A percentile compares a stretch with the other conserved stretches of the same genome.
Conservation (phyloP, 2,329 filamentous ascomycete species). For the Paradendryphiella salina region DNA sequence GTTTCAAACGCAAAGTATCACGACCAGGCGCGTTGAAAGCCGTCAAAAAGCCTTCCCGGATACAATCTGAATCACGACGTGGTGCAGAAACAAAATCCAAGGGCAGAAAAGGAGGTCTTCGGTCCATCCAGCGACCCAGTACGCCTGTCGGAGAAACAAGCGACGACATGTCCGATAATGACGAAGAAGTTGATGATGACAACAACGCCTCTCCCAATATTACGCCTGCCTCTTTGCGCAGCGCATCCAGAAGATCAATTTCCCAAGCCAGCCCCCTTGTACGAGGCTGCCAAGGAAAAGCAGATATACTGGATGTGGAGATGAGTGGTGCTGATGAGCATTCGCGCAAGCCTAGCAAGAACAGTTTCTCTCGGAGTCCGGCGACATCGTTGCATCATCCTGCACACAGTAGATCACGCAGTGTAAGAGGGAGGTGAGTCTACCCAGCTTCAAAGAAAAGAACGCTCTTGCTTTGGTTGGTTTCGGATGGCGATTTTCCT, state of each 20-base stretch:
- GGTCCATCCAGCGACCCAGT: constrained; percentile 19
- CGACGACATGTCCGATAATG: constrained; percentile 16
- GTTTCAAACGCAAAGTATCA: constrained; percentile 26
- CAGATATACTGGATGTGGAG: not conserved
- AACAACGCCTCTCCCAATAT: constrained; percentile 38
- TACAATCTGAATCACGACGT: constrained; percentile 12
- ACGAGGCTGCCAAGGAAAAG: not conserved
- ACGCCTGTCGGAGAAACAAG: constrained; percentile 20
- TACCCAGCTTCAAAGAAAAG: too few species aligned
- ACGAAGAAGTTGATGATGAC: constrained; percentile 25
- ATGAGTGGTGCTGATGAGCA: not conserved
- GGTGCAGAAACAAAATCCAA: constrained; percentile 12
- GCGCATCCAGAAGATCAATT: constrained; percentile 29
- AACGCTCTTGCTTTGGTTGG: too few species aligned
- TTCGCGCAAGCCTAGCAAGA: not conserved
- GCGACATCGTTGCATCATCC: constrained; percentile 7
- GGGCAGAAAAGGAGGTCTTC: constrained; percentile 16
- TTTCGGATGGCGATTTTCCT: too few species aligned
- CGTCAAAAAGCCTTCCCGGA: constrained; percentile 22
- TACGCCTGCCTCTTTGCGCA: constrained; percentile 44
- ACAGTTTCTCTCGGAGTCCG: not conserved
- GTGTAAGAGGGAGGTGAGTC: constrained; percentile 17
- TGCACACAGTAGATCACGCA: constrained; percentile 16
- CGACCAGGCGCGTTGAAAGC: constrained; percentile 32
- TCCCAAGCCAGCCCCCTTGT: constrained; percentile 2